phyloP scores from a whole-genome alignment of 208 protist genomes.

The Wallacemonas collosoma region DNA sequence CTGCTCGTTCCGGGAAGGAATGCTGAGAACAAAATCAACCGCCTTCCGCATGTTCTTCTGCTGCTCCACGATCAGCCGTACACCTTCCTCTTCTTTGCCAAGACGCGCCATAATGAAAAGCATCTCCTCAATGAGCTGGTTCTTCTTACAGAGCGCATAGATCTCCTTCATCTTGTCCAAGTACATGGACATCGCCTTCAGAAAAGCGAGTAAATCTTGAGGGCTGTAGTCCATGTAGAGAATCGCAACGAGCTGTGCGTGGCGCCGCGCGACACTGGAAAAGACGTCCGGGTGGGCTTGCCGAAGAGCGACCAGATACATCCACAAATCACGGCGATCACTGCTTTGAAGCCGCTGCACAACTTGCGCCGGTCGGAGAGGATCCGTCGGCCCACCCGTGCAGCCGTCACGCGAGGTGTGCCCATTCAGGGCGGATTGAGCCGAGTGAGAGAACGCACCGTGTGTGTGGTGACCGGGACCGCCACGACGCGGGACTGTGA shows the following conservation, averaged over 20 bases:
- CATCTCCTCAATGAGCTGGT: constrained; percentile 63
- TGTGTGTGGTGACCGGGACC: background rate
- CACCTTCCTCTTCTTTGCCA: constrained; percentile 78
- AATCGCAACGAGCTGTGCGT: constrained; percentile 68
- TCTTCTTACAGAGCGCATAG: constrained; percentile 69
- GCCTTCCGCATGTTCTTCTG: constrained; percentile 56
- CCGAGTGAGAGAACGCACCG: no score
- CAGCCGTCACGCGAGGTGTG: constrained; percentile 10
- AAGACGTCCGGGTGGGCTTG: constrained; percentile 30
- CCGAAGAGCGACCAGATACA: constrained; percentile 53
- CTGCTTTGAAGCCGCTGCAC: constrained; percentile 47
- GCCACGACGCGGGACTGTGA: background rate
- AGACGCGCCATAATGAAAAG: constrained; percentile 76
- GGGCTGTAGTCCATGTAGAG: constrained; percentile 81
- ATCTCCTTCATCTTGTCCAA: constrained; percentile 64
- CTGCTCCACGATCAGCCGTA: constrained; percentile 65
- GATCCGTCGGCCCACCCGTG: constrained; percentile 12
- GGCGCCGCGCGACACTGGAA: constrained; percentile 25
- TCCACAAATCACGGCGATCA: constrained; percentile 54
- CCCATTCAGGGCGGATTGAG: background rate
- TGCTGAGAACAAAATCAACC: constrained; percentile 41
- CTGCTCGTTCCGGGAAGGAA: constrained; percentile 60
- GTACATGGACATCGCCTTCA: constrained; percentile 61
- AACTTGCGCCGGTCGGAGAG: constrained; percentile 42
- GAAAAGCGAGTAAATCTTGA: constrained; percentile 50